Conservation (phyloP, 768 basidiomycete genomes). For the Boletus subcaerulescens region DNA sequence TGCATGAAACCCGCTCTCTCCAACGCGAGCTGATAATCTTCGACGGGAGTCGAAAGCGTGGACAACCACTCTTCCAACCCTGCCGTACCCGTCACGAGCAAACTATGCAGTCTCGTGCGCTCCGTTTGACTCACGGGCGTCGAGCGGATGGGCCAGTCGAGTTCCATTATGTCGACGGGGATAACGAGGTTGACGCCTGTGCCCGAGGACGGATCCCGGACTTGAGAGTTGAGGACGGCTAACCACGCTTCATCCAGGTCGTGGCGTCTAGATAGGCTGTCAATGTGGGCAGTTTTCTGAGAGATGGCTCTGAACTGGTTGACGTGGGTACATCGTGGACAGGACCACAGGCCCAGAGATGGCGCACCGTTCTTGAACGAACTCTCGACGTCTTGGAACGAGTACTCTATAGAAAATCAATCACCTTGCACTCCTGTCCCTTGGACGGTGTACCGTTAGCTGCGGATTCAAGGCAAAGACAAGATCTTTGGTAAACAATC, state of each 20-base stretch:
- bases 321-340: background rate
- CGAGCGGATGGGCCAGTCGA: conserved; percentile 32
- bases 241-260: conserved; percentile 77
- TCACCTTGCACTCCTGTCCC: conserved; percentile 60
- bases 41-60: conserved; percentile 24
- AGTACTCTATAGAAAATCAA: conserved; percentile 65
- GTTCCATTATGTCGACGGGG: conserved; percentile 34
- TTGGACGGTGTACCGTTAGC: conserved; percentile 46
- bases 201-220: conserved; percentile 57
- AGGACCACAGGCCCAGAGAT: background rate
- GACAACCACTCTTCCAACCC: conserved; percentile 69
- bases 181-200: conserved; percentile 41
- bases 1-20: conserved; percentile 54
- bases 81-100: conserved; percentile 58
- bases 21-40: conserved; percentile 38
- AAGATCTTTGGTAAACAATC: background rate
- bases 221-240: conserved; percentile 57
- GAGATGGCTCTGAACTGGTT: conserved; percentile 31
- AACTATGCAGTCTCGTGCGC: conserved; percentile 62
- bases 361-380: conserved; percentile 70
- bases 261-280: conserved; percentile 56
- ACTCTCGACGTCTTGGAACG: conserved; percentile 62
- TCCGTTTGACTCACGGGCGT: conserved; percentile 67
- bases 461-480: too few species aligned
- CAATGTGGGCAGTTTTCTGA: conserved; percentile 56